Evolutionary conservation across 2,329 filamentous ascomycete genomes (phyloP).

Genomic region (Neofusicoccum cordaticola): DNA sequence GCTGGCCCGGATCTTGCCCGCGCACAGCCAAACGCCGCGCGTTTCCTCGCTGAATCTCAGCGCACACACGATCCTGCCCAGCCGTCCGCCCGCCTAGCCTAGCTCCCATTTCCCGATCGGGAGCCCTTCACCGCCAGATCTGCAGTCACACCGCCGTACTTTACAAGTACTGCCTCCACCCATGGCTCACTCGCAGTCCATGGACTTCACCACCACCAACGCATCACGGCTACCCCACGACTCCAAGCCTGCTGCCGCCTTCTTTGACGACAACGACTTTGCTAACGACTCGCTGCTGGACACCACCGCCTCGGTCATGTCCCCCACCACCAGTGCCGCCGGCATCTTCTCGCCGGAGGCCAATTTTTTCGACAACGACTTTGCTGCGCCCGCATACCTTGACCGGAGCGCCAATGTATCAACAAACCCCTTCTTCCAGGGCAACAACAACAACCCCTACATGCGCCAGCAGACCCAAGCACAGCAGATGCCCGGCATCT

Average conservation of each 20-base stretch:
- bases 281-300: slow-evolving; percentile 48
- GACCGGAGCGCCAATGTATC: slow-evolving; percentile 34
- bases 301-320: slow-evolving; percentile 46
- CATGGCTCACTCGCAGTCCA: slow-evolving; percentile 36
- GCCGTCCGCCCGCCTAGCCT: background rate
- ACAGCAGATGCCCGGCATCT: slow-evolving; percentile 40
- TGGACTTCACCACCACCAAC: slow-evolving; percentile 39
- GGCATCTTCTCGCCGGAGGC: slow-evolving; percentile 54
- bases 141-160: slow-evolving; percentile 37
- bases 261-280: slow-evolving; percentile 47
- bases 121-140: slow-evolving; percentile 16
- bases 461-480: slow-evolving; percentile 55
- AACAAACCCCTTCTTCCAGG: slow-evolving; percentile 48
- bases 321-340: slow-evolving; percentile 46
- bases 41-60: slow-evolving; percentile 5
- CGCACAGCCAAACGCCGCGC: slow-evolving; percentile 13
- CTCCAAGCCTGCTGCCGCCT: slow-evolving; percentile 37
- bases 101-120: slow-evolving; percentile 2
- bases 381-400: slow-evolving; percentile 39
- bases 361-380: slow-evolving; percentile 50
- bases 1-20: slow-evolving; percentile 14
- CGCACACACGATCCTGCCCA: slow-evolving; percentile 12
- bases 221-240: slow-evolving; percentile 35
- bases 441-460: slow-evolving; percentile 57
- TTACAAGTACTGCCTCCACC: slow-evolving; percentile 31